Evolutionary conservation across 169 alveolate genomes (phyloP), one percentile per base, ranked within the genome.

Genomic region (Plasmodium malariae): DNA sequence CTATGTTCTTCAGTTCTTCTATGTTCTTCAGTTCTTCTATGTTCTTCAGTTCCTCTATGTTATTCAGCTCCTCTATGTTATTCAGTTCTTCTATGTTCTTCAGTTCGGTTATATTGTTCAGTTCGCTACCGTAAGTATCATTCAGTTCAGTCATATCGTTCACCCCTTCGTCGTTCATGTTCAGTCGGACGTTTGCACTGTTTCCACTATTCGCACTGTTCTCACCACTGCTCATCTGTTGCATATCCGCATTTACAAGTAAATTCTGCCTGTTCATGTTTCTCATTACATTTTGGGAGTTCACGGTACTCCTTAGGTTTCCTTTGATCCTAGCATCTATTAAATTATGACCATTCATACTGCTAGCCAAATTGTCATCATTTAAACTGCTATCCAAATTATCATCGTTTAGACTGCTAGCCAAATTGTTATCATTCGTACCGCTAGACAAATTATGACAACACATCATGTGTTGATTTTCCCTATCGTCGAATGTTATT

Each of bases 161-260:
- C 57, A 30, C 21, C 9, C 26, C 17, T 1, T 72, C 86, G 24
- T 34, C n/a, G 26, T 72, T 26, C 59, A 72, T 26, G 57, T 71
- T 34, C 2, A 1, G 32, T 32, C n/a, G 48, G 9, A 69, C 17
- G 9, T n/a, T 69, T 17, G 59, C 14, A 1, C 17, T 49, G 59
- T 49, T n/a, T 49, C 12, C 59, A 49, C 17, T 45, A 3, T 45
- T 45, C 14, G 9, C 55, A n/a, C n/a, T n/a, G n/a, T n/a, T n/a
- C n/a, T n/a, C n/a, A n/a, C n/a, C n/a, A n/a, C n/a, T n/a, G n/a
- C n/a, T n/a, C n/a, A n/a, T n/a, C n/a, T n/a, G n/a, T n/a, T n/a
- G n/a, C n/a, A n/a, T n/a, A n/a, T n/a, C n/a, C n/a, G n/a, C n/a
- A n/a, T n/a, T n/a, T n/a, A n/a, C n/a, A n/a, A n/a, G n/a, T 9